Base-by-base conservation (phyloP, 2,329 filamentous ascomycete genomes). In the Sordariomycetes sp. region DNA sequence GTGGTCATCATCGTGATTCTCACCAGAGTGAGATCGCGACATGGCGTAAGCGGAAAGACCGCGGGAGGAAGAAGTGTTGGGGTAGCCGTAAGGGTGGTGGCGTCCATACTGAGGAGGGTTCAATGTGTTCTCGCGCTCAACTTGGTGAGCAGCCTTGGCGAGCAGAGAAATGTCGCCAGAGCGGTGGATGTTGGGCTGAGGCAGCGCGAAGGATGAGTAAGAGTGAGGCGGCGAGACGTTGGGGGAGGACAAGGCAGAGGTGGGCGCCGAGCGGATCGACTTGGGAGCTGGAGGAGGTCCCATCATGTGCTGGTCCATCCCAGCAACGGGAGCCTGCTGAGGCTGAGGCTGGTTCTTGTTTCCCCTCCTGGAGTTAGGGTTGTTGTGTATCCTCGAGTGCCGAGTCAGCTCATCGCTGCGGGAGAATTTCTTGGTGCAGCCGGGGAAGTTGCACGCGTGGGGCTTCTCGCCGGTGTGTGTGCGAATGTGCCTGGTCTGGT, bases 381-480 rank as follows among this genome's bases (percentile, higher is more conserved):
- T 98, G 76, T 86, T 95, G 75, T 98, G 90, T 66, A 98, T 98
- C 58, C 90, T 78, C 56, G 90, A 95, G 64, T 98, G 90, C 41
- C 90, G 81, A 42, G 92, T 98, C 47, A 98, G 72, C 64, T 98
- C 90, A 55, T 98, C 90, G 10, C 90, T 95, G 44, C 90, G 81
- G 44, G 86, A 94, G 68, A 98, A 96, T 51, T 90, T 86, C 66
- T 96, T 96, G 48, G 85, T 90, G 76, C 90, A 96, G 49, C 88
- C 87, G 4, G 86, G 87, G 53, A 90, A 95, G 57, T 86, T 81
- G 75, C 90, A 98, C 42, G 85, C 88, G 53, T 96, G 92, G 31
- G 90, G 90, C 72, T 96, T 98, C 69, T 98, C 90, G 50, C 90
- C 92, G 0, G 90, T 98, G 62, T 98, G 90, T 6, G 92, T 96